phyloP scores from a whole-genome alignment of 176 grass and related monocot species.

The Sorghum bicolor region Sorghum_bicolor_NCBIv3 NC_012873.2:2513501-2514000 shows the following conservation, averaged over 20 bases:
- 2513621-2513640: neutral
- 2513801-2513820: too few species aligned
- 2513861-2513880: neutral
- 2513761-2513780: too few species aligned
- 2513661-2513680: neutral
- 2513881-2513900: constrained; percentile 11
- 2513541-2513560: constrained; percentile 38
- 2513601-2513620: constrained; percentile 24
- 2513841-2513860: neutral
- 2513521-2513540: constrained; percentile 65
- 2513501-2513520: constrained; percentile 71
- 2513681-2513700: neutral
- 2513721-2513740: neutral
- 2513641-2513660: constrained; percentile 2
- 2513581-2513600: constrained; percentile 25
- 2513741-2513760: too few species aligned
- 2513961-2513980: neutral
- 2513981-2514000: neutral
- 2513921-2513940: constrained; percentile 4
- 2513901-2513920: neutral
- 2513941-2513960: constrained; percentile 14
- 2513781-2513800: too few species aligned
- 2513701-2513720: neutral
- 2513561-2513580: constrained; percentile 10
- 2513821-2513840: neutral